Evolutionary conservation across 2,329 filamentous ascomycete species (phyloP).

Genomic region (Penicillium sp.): DNA sequence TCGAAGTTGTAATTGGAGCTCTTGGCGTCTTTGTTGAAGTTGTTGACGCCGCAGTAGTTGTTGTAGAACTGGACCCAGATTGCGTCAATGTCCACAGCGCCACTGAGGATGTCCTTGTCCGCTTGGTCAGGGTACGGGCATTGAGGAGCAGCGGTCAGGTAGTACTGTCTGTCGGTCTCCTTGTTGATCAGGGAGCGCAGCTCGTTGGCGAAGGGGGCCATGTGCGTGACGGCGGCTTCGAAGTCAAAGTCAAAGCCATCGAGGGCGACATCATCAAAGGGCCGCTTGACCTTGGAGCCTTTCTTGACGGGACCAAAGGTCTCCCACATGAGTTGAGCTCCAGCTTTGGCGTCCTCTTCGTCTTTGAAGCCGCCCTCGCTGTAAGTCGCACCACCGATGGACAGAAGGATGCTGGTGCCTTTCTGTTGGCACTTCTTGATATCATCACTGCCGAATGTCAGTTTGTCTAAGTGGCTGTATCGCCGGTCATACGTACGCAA

Average conservation of each 20-base stretch:
- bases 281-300: slow-evolving; percentile 56
- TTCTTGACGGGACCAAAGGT: slow-evolving; percentile 66
- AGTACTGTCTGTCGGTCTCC: slow-evolving; percentile 57
- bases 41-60: slow-evolving; percentile 66
- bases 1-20: slow-evolving; percentile 65
- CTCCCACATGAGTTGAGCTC: slow-evolving; percentile 69
- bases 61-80: slow-evolving; percentile 71
- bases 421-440: slow-evolving; percentile 65
- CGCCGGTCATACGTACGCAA: slow-evolving; percentile 57
- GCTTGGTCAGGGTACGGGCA: slow-evolving; percentile 68
- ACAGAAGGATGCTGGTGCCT: slow-evolving; percentile 73
- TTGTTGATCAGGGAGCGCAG: slow-evolving; percentile 62
- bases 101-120: slow-evolving; percentile 61
- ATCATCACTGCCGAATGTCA: slow-evolving; percentile 42
- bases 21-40: slow-evolving; percentile 51
- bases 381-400: slow-evolving; percentile 72
- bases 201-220: slow-evolving; percentile 63
- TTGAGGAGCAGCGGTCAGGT: slow-evolving; percentile 69
- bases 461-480: slow-evolving; percentile 11
- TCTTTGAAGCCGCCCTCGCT: slow-evolving; percentile 68
- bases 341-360: slow-evolving; percentile 55
- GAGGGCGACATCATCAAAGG: slow-evolving; percentile 67
- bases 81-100: slow-evolving; percentile 61
- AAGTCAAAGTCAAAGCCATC: slow-evolving; percentile 82
- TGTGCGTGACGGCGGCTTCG: slow-evolving; percentile 64